Conservation (phyloP, 164 flowering plant genomes). For the Nymphaea colorata region DNA sequence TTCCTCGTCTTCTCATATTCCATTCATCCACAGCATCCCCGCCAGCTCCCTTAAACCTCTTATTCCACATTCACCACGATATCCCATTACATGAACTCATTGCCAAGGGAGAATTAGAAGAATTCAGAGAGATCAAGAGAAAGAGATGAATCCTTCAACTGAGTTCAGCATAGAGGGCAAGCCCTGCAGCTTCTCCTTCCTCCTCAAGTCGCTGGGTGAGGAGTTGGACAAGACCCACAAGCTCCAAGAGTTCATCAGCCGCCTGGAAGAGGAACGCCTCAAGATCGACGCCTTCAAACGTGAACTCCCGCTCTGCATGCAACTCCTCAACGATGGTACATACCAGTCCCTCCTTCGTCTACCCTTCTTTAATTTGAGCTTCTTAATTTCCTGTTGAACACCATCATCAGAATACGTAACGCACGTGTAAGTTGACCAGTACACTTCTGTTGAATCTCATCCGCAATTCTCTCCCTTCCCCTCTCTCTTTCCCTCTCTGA, state of each 20-base stretch:
- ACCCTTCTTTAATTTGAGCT: background rate
- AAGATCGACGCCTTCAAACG: conserved; percentile 58
- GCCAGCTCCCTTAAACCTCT: background rate
- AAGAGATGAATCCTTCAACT: background rate
- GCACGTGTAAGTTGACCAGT: no score
- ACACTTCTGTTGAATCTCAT: no score
- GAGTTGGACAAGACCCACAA: background rate
- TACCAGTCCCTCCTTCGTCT: background rate
- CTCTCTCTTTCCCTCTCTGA: no score
- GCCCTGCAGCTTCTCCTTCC: background rate
- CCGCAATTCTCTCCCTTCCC: no score
- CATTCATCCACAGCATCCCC: background rate
- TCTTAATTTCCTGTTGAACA: no score
- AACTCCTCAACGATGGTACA: conserved; percentile 42
- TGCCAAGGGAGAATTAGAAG: background rate
- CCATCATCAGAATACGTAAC: no score
- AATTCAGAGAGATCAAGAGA: background rate
- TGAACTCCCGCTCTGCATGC: conserved; percentile 58
- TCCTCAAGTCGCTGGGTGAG: conserved; percentile 3
- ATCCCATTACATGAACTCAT: background rate
- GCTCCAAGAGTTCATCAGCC: conserved; percentile 22
- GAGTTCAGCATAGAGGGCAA: background rate
- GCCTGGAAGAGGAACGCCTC: conserved; percentile 41
- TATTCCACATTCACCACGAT: background rate
- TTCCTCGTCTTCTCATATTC: background rate